Percentiles rank a stretch among this genome's conserved stretches.
Evolutionary conservation across 371 early-diverging fungal species (phyloP).

Genomic region (Blakeslea trispora): DNA sequence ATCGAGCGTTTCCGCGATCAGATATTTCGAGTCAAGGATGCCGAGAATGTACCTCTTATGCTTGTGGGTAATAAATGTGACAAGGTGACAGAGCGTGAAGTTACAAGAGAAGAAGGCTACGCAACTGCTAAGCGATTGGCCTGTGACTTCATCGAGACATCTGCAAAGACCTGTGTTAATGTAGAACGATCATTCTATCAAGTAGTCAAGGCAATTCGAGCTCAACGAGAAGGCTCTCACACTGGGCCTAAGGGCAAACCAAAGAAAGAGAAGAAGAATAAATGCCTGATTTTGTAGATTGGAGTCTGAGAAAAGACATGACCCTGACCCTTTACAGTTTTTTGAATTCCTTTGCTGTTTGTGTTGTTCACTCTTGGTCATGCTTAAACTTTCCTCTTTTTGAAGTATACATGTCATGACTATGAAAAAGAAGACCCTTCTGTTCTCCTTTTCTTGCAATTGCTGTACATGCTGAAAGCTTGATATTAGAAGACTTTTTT

Average conservation of each 20-base stretch:
- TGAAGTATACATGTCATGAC: too few relatives aligned
- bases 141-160: slow-evolving; percentile 80
- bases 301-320: too few relatives aligned
- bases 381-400: too few relatives aligned
- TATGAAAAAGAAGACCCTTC: too few relatives aligned
- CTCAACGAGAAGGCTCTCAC: slow-evolving; percentile 43
- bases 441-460: too few relatives aligned
- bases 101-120: slow-evolving; percentile 74
- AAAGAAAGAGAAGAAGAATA: slow-evolving; percentile 40
- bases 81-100: slow-evolving; percentile 71
- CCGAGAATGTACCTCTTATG: slow-evolving; percentile 78
- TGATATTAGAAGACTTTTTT: too few relatives aligned
- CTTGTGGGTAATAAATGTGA: slow-evolving; percentile 93
- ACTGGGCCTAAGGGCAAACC: slow-evolving; percentile 24
- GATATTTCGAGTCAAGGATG: slow-evolving; percentile 80
- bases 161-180: slow-evolving; percentile 83
- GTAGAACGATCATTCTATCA: slow-evolving; percentile 71
- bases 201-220: slow-evolving; percentile 61
- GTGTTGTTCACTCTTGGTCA: too few relatives aligned
- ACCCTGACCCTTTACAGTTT: too few relatives aligned
- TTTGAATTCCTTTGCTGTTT: too few relatives aligned
- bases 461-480: too few relatives aligned
- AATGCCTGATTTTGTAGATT: slow-evolving; percentile 36
- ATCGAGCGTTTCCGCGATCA: slow-evolving; percentile 79
- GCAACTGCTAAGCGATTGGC: slow-evolving; percentile 68